phyloP scores from a whole-genome alignment of 2,329 filamentous ascomycete species.

The Neocatenulostroma microsporum region DNA sequence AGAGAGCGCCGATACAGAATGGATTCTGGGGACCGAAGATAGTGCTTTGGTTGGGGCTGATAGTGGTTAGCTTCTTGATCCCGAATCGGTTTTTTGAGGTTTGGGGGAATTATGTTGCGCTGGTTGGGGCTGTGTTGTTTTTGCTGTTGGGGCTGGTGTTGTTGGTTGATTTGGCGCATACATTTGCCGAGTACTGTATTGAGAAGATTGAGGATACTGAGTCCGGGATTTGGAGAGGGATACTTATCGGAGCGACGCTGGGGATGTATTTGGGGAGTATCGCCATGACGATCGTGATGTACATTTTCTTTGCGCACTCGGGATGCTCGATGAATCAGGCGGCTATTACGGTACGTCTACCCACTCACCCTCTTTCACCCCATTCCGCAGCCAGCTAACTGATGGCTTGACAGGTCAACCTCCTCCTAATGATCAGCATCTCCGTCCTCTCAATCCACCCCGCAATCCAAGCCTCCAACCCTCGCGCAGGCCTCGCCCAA shows the following conservation, averaged over 20 bases:
- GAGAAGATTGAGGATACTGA: conserved; percentile 86
- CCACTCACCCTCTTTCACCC: too few relatives aligned
- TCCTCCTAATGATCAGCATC: conserved; percentile 72
- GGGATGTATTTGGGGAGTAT: conserved; percentile 88
- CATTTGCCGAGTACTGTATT: conserved; percentile 94
- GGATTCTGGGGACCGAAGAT: conserved; percentile 99
- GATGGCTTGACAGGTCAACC: conserved; percentile 64
- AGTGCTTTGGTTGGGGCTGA: conserved; percentile 75
- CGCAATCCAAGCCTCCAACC: conserved; percentile 80
- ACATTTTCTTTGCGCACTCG: conserved; percentile 80
- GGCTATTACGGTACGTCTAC: conserved; percentile 62
- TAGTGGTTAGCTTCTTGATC: conserved; percentile 90
- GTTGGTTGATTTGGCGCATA: conserved; percentile 92
- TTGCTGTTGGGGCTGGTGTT: conserved; percentile 85
- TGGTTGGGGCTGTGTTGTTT: conserved; percentile 85
- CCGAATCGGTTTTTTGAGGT: conserved; percentile 91
- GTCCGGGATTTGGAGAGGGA: conserved; percentile 71
- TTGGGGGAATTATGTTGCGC: conserved; percentile 90
- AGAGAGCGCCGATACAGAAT: conserved; percentile 83
- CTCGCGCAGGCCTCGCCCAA: conserved; percentile 90
- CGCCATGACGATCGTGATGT: conserved; percentile 93
- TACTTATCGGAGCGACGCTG: conserved; percentile 86
- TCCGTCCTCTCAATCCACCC: conserved; percentile 85
- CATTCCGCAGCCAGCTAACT: too few relatives aligned
- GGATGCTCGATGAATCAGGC: conserved; percentile 94